A percentile compares a stretch with the other conserved stretches of the same genome.
phyloP scores from a whole-genome alignment of 257 asterid species.

The Paraleonurus japonicus region DNA sequence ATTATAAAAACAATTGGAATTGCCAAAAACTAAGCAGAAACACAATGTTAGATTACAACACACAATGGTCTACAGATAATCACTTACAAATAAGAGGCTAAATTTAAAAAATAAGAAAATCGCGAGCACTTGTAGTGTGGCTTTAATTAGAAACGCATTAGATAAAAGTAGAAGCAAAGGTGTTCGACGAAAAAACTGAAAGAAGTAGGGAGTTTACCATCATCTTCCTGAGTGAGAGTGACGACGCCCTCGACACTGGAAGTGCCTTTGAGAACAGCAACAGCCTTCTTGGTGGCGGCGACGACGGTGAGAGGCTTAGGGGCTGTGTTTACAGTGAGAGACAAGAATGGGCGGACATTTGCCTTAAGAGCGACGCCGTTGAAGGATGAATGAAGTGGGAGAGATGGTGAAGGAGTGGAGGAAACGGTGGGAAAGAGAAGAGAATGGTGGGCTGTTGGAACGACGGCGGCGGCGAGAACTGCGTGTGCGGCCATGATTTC shows the following conservation, averaged over 20 bases:
- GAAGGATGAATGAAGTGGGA: constrained; percentile 51
- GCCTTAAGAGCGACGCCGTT: constrained; percentile 63
- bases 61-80: neutral
- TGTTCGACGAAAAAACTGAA: constrained; percentile 31
- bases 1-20: too few species aligned
- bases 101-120: neutral
- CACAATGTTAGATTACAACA: neutral
- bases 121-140: neutral
- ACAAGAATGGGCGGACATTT: constrained; percentile 40
- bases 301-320: constrained; percentile 60
- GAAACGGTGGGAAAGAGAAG: constrained; percentile 41
- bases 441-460: constrained; percentile 38
- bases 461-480: constrained; percentile 38
- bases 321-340: constrained; percentile 45
- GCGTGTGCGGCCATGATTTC: constrained; percentile 83
- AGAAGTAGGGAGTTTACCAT: constrained; percentile 41
- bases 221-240: constrained; percentile 75
- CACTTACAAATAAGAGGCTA: neutral
- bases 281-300: constrained; percentile 82
- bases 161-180: neutral
- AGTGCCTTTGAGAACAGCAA: constrained; percentile 81
- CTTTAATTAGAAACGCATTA: neutral
- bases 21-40: neutral
- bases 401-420: constrained; percentile 30
- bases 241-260: constrained; percentile 92